Percentiles rank a stretch among this genome's conserved stretches.
Conservation (phyloP, 2,329 filamentous ascomycete species). For the Ophiocordyceps sinensis region DNA sequence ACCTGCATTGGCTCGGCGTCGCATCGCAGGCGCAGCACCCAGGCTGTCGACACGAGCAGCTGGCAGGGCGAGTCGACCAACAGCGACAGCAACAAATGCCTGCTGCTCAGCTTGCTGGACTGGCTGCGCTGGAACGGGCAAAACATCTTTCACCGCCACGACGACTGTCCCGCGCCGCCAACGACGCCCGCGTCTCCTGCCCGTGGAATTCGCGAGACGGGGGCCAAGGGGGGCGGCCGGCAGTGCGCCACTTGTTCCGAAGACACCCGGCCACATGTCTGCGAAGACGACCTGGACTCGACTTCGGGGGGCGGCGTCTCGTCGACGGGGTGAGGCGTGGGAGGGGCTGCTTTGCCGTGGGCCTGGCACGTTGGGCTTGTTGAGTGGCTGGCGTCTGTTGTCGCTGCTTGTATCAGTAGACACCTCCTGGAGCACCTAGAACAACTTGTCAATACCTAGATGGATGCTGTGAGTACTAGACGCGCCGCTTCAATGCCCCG, state of each 20-base stretch:
- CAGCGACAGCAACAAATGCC: neutral
- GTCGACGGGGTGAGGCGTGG: neutral
- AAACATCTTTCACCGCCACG: conserved; percentile 9
- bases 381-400: too few species aligned
- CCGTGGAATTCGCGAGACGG: neutral
- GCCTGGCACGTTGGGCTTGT: too few species aligned
- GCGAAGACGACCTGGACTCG: conserved; percentile 11
- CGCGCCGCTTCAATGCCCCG: too few species aligned
- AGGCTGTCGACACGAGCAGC: conserved; percentile 2
- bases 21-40: conserved; percentile 13
- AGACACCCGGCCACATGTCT: conserved; percentile 16
- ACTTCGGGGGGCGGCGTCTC: neutral
- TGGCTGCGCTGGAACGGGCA: conserved; percentile 14
- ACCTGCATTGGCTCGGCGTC: conserved; percentile 10
- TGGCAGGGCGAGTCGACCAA: conserved; percentile 2
- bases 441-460: too few species aligned
- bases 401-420: too few species aligned
- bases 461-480: too few species aligned
- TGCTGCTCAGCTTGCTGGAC: conserved; percentile 12
- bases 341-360: neutral
- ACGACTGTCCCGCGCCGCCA: conserved; percentile 5
- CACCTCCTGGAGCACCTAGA: too few species aligned
- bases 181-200: neutral
- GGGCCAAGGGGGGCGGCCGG: neutral
- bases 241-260: conserved; percentile 15